Evolutionary conservation across 1,284 basidiomycete genomes (phyloP).

Genomic region (Mrakiaceae sp.): DNA sequence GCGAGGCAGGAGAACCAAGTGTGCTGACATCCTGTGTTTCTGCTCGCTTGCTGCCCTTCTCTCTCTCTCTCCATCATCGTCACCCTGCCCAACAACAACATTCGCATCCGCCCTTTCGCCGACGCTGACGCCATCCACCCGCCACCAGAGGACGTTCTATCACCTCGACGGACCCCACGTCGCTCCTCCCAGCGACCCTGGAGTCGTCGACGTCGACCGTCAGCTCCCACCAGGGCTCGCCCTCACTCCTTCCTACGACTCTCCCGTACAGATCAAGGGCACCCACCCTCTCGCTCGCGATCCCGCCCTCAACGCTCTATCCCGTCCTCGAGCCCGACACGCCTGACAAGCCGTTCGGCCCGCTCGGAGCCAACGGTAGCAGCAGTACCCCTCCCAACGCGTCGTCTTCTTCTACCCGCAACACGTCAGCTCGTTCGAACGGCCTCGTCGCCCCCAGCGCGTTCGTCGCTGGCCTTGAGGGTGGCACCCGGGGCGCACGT

Average conservation of each 20-base stretch:
- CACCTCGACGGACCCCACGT: conserved; percentile 2
- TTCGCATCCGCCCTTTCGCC: too few species aligned
- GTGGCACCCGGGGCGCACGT: not conserved
- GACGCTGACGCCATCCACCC: too few species aligned
- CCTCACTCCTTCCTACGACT: not conserved
- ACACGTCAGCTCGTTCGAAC: not conserved
- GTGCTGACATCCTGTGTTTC: too few species aligned
- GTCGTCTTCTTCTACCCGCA: not conserved
- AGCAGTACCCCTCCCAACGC: too few species aligned
- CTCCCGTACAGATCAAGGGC: conserved; percentile 4
- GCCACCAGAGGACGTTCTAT: conserved; percentile 8
- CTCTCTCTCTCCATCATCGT: too few species aligned
- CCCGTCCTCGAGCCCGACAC: conserved; percentile 16
- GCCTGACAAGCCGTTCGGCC: conserved; percentile 9
- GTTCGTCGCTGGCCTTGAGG: too few species aligned
- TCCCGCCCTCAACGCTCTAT: not conserved
- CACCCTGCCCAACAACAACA: too few species aligned
- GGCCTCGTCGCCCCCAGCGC: too few species aligned
- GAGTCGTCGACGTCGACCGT: not conserved
- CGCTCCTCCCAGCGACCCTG: not conserved
- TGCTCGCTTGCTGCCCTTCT: too few species aligned
- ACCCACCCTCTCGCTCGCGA: conserved; percentile 6
- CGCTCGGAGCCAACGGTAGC: too few species aligned
- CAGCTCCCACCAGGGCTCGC: not conserved
- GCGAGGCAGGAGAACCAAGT: too few species aligned